Conservation (phyloP, 306 rosid genomes). For the Cyclanthera cordifolia region DNA sequence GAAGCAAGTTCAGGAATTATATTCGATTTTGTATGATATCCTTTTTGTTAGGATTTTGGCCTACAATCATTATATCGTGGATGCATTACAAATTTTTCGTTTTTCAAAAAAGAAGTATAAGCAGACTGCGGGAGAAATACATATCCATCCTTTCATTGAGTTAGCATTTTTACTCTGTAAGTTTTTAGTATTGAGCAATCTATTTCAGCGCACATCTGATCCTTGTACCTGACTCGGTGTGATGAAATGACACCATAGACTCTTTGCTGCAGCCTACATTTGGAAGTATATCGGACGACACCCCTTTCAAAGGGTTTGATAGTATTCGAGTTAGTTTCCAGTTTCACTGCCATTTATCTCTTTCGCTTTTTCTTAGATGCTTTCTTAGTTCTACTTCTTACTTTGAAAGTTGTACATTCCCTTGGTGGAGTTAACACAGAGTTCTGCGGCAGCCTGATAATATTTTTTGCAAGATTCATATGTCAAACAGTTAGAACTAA, state of each 20-base stretch:
- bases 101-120: conserved; percentile 14
- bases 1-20: conserved; percentile 44
- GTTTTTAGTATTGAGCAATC: conserved; percentile 7
- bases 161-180: background rate
- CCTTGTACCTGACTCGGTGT: background rate
- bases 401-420: background rate
- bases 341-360: background rate
- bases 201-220: background rate
- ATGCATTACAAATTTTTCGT: conserved; percentile 33
- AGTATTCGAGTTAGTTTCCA: background rate
- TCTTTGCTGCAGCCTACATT: background rate
- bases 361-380: background rate
- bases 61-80: conserved; percentile 20
- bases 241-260: background rate
- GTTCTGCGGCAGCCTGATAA: background rate
- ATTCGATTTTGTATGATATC: conserved; percentile 47
- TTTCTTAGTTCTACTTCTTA: background rate
- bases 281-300: background rate
- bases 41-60: conserved; percentile 15
- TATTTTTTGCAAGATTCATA: conserved; percentile 1
- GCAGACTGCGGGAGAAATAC: conserved; percentile 21
- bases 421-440: background rate
- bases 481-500: background rate
- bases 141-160: conserved; percentile 14
- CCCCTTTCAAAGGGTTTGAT: conserved; percentile 3